Evolutionary conservation across 2,329 filamentous ascomycete species (phyloP).

Genomic region (Incumbomyces lentus): DNA sequence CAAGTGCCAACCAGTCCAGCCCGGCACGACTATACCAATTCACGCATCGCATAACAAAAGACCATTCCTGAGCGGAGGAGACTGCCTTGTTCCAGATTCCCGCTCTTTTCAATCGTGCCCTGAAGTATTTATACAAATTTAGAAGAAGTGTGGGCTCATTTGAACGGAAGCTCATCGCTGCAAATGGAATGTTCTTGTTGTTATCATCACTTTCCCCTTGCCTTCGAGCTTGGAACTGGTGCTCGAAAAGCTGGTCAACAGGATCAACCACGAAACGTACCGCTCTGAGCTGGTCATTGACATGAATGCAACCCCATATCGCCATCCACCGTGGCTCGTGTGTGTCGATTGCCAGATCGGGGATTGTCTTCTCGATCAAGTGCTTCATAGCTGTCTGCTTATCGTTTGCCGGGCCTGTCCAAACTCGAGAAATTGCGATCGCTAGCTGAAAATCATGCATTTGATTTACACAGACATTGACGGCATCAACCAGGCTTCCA

Average conservation of each 20-base stretch:
- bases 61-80: slow-evolving; percentile 72
- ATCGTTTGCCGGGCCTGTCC: slow-evolving; percentile 67
- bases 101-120: slow-evolving; percentile 71
- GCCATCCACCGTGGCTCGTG: slow-evolving; percentile 81
- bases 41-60: slow-evolving; percentile 79
- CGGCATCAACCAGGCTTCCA: slow-evolving; percentile 72
- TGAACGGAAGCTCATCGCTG: slow-evolving; percentile 69
- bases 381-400: slow-evolving; percentile 53
- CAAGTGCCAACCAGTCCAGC: slow-evolving; percentile 78
- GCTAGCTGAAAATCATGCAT: slow-evolving; percentile 83
- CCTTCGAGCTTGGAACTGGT: slow-evolving; percentile 13
- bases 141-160: slow-evolving; percentile 77
- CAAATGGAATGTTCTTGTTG: slow-evolving; percentile 45
- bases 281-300: slow-evolving; percentile 70
- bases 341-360: slow-evolving; percentile 65
- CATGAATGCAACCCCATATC: slow-evolving; percentile 91
- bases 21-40: slow-evolving; percentile 82
- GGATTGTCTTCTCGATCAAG: slow-evolving; percentile 68
- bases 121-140: slow-evolving; percentile 75
- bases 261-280: slow-evolving; percentile 75
- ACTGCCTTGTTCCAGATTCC: slow-evolving; percentile 68
- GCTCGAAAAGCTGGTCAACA: slow-evolving; percentile 59
- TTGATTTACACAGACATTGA: slow-evolving; percentile 76
- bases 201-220: slow-evolving; percentile 30
- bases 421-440: slow-evolving; percentile 75